Evolutionary conservation across 2,329 filamentous ascomycete species (phyloP).

Genomic region (Botrytis porri): DNA sequence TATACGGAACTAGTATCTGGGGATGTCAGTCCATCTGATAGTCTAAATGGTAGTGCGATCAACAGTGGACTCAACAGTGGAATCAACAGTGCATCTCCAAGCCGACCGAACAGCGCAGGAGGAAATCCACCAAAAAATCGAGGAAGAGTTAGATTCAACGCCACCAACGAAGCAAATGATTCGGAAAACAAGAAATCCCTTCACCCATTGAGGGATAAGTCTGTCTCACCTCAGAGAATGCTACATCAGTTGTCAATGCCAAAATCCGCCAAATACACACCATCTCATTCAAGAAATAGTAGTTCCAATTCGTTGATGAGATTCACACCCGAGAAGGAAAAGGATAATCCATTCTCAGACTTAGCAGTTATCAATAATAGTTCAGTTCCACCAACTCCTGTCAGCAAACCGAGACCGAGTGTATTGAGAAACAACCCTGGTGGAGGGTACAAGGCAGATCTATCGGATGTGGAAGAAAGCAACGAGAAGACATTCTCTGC

Average conservation of each 20-base stretch:
- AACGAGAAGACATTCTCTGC: constrained; percentile 37
- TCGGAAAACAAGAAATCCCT: constrained; percentile 31
- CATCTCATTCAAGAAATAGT: constrained; percentile 34
- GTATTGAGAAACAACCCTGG: constrained; percentile 30
- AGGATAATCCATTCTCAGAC: constrained; percentile 34
- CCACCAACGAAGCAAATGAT: constrained; percentile 37
- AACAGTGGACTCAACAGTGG: not conserved
- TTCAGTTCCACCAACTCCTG: constrained; percentile 15
- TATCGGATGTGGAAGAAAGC: constrained; percentile 26
- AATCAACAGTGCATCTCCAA: constrained; percentile 26
- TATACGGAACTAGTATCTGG: constrained; percentile 2
- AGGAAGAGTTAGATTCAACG: constrained; percentile 38
- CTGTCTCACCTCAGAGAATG: constrained; percentile 20
- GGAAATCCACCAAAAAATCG: constrained; percentile 23
- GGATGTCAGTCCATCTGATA: constrained; percentile 6
- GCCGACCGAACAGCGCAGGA: constrained; percentile 31
- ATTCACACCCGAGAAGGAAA: constrained; percentile 31
- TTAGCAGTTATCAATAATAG: constrained; percentile 14
- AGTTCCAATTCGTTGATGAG: constrained; percentile 27
- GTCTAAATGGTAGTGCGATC: not conserved
- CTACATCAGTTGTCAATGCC: constrained; percentile 19
- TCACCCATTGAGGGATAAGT: constrained; percentile 30
- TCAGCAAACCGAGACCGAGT: constrained; percentile 30
- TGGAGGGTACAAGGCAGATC: constrained; percentile 3
- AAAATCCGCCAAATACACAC: constrained; percentile 25